Base-by-base conservation (phyloP, 2,329 filamentous ascomycete species). In the Ophidiomyces ophidiicola region DNA sequence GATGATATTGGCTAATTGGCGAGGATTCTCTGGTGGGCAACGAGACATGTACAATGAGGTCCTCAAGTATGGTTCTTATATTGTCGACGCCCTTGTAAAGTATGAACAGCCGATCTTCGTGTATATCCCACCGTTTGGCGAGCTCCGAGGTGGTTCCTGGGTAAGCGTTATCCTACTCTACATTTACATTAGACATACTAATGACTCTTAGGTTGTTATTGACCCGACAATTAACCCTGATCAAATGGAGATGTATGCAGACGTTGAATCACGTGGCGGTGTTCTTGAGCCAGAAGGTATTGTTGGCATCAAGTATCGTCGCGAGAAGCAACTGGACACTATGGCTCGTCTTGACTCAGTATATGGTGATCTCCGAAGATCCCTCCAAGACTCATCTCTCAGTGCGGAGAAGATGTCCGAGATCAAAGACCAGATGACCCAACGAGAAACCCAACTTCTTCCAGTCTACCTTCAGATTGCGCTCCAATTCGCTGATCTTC, bases 41-140 rank as follows among this genome's bases (percentile, higher is more conserved):
- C 85, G 88, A 52, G 90, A 98, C 67, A 98, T 98, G 90, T 98
- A 92, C 78, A 94, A 96, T 69, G 90, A 98, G 68, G 90, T 98
- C 11, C 78, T 98, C 64, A 98, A 98, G 72, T 98, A 98, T 57
- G 90, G 90, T 58, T 94, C 88, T 12, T 96, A 90, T 74, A 98
- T 98, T 57, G 90, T 98, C 51, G 90, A 98, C 56, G 88, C 88
- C 40, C 80, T 98, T 33, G 86, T 94, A 71, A 93, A 94, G 68
- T 98, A 85, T 59, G 84, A 98, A 71, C 90, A 98, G 71, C 90
- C 90, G 40, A 80, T 98, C 65, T 98, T 98, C 59, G 85, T 98
- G 48, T 98, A 98, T 71, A 98, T 98, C 57, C 90, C 90, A 56
- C 90, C 90, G 6, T 84, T 81, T 56, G 88, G 90, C 52, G 90